A percentile compares a stretch with the other conserved stretches of the same genome.
phyloP scores from a whole-genome alignment of 148 eudicot species.

The Simmondsia chinensis region DNA sequence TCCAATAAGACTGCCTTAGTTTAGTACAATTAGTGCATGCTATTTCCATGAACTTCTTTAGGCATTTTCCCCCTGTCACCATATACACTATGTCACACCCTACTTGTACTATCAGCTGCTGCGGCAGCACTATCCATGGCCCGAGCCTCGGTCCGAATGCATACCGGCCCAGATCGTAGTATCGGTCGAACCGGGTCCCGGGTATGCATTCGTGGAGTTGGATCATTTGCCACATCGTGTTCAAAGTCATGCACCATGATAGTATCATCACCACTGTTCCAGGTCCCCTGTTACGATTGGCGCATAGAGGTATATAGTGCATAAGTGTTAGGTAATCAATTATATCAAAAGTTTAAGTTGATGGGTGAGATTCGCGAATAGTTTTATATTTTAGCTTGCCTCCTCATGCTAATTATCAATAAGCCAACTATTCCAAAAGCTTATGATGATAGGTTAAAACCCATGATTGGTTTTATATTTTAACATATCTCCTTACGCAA shows the following conservation, averaged over 20 bases:
- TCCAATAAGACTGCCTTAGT: conserved; percentile 75
- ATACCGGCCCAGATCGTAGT: conserved; percentile 50
- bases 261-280: conserved; percentile 61
- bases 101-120: conserved; percentile 87
- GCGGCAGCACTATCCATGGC: conserved; percentile 87
- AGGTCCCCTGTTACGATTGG: conserved; percentile 53
- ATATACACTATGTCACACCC: conserved; percentile 89
- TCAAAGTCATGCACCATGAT: conserved; percentile 75
- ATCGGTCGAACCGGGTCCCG: conserved; percentile 71
- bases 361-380: no score
- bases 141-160: conserved; percentile 88
- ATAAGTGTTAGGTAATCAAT: no score
- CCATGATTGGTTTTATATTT: no score
- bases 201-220: conserved; percentile 90
- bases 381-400: no score
- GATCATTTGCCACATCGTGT: conserved; percentile 88
- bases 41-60: conserved; percentile 77
- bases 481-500: no score
- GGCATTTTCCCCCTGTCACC: conserved; percentile 91
- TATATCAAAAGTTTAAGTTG: no score
- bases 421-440: no score
- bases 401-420: no score
- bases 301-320: no score
- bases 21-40: conserved; percentile 50
- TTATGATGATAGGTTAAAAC: no score